These are phyloP conservation scores for Podaxis mareebaensis DNA, from an alignment of 768 basidiomycete genomes.

Conservation along the genomic window DNA sequence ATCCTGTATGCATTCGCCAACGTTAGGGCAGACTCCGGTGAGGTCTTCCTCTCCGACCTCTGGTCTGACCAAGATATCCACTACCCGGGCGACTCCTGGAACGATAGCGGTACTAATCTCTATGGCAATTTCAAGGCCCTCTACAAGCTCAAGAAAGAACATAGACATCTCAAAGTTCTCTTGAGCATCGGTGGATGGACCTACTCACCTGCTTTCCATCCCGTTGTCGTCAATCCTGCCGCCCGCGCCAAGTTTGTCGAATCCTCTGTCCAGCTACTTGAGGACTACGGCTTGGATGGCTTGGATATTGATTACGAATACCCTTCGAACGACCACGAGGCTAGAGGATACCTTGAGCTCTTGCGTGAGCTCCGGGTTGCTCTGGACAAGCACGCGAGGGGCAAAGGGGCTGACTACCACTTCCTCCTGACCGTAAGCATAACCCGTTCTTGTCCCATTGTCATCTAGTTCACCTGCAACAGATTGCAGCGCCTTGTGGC, in stretches of 20 bases:
- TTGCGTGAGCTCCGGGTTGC: slow-evolving; percentile 72
- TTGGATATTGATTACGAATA: slow-evolving; percentile 95
- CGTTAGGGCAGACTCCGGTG: slow-evolving; percentile 77
- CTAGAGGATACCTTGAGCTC: slow-evolving; percentile 80
- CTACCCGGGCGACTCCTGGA: slow-evolving; percentile 94
- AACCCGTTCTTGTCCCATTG: neutral
- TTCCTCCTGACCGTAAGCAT: slow-evolving; percentile 73
- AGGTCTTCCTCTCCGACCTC: slow-evolving; percentile 82
- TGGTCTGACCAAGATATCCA: slow-evolving; percentile 99
- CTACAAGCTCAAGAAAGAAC: slow-evolving; percentile 84
- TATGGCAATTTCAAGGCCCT: slow-evolving; percentile 96
- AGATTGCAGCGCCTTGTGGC: slow-evolving; percentile 95
- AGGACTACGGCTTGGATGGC: slow-evolving; percentile 93
- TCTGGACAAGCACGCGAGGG: slow-evolving; percentile 71
- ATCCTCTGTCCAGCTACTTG: slow-evolving; percentile 75
- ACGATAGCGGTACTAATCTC: slow-evolving; percentile 85
- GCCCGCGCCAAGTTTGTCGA: slow-evolving; percentile 78
- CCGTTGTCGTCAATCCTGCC: slow-evolving; percentile 65
- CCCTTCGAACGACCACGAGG: slow-evolving; percentile 76
- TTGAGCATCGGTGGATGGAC: slow-evolving; percentile 97
- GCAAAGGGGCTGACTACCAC: slow-evolving; percentile 54
- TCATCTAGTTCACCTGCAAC: slow-evolving; percentile 9
- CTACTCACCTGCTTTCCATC: slow-evolving; percentile 85
- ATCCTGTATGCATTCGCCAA: slow-evolving; percentile 95
- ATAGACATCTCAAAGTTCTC: slow-evolving; percentile 77